Conservation (phyloP, 2,329 filamentous ascomycete species). For the Botrytis elliptica region DNA sequence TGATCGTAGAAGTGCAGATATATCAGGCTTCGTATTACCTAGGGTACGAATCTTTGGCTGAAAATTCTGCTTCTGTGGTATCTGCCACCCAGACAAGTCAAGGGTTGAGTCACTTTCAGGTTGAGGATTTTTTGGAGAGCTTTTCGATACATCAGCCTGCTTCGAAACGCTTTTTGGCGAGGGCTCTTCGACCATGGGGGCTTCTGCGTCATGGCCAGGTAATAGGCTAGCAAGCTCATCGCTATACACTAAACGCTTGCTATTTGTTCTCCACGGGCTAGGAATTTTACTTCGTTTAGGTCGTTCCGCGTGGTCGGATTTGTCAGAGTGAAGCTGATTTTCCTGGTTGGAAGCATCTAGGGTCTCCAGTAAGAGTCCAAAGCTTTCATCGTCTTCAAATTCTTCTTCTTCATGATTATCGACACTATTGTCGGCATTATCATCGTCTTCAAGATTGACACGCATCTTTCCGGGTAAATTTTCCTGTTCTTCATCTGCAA, state of each 20-base stretch:
- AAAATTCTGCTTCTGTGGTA: conserved; percentile 39
- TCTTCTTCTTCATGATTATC: conserved; percentile 2
- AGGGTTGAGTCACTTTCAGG: conserved; percentile 23
- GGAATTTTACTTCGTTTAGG: conserved; percentile 37
- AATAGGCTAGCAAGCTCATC: conserved; percentile 35
- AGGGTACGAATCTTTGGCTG: conserved; percentile 31
- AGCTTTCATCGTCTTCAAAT: conserved; percentile 36
- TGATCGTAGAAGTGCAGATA: conserved; percentile 34
- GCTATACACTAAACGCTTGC: conserved; percentile 36
- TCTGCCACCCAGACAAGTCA: conserved; percentile 34
- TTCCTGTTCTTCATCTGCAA: conserved; percentile 36
- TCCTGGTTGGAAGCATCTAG: conserved; percentile 34
- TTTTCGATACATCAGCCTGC: background rate
- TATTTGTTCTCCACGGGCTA: conserved; percentile 39
- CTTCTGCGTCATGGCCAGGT: conserved; percentile 18
- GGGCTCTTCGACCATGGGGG: conserved; percentile 13
- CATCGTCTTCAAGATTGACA: background rate
- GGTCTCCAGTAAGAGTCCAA: conserved; percentile 38
- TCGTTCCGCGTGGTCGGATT: conserved; percentile 28
- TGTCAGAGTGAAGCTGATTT: conserved; percentile 25
- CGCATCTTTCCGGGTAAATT: conserved; percentile 21
- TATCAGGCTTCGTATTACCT: conserved; percentile 26
- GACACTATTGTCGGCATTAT: background rate
- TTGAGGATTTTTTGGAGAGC: background rate
- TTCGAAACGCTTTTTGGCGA: background rate